Evolutionary conservation across 495 filamentous ascomycete species (phyloP), one percentile per base, ranked within the genome.

Genomic region (Halenospora varia): DNA sequence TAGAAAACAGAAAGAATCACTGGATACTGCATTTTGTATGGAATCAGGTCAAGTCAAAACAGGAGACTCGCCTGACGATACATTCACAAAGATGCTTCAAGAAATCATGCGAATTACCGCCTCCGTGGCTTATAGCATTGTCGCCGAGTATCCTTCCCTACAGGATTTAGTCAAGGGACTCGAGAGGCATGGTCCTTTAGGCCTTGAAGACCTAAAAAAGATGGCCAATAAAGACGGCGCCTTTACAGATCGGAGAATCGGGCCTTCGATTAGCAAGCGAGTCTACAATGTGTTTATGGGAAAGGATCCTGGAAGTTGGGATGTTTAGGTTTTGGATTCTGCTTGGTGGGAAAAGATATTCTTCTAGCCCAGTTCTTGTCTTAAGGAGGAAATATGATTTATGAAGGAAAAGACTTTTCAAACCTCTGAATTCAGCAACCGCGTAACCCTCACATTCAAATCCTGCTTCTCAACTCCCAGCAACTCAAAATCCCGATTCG

Each of bases 31-130:
- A 2, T 94, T 94, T 73, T 93, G 90, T 71, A 91, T 93, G 84
- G 90, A 91, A 40, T 71, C 74, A 0, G 90, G 90, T 0, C 90
- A 94, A 66, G 88, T 94, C 29, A 87, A 85, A 49, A 79, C 85
- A 0, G 90, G 89, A 44, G 80, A 85, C 18, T 81, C 83, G 49
- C 73, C 80, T 17, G 62, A 71, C 18, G 90, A 94, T 61, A 92
- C 84, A 0, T 94, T 85, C 59, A 71, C 83, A 44, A 85, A 84
- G 61, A 89, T 93, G 88, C 74, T 96, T 44, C 86, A 92, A 69
- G 85, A 91, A 70, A 79, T 93, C 20, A 73, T 79, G 24, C 82
- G 88, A 18, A 76, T 96, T 13, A 93, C 90, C 6, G 79, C 82
- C 0, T 78, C 85, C 1, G 80, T 90, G 62, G 90, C 90, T 0